Percentiles rank a stretch among this genome's conserved stretches.
Evolutionary conservation across 495 filamentous ascomycete genomes (phyloP).

Genomic region (Xylaria acuta): DNA sequence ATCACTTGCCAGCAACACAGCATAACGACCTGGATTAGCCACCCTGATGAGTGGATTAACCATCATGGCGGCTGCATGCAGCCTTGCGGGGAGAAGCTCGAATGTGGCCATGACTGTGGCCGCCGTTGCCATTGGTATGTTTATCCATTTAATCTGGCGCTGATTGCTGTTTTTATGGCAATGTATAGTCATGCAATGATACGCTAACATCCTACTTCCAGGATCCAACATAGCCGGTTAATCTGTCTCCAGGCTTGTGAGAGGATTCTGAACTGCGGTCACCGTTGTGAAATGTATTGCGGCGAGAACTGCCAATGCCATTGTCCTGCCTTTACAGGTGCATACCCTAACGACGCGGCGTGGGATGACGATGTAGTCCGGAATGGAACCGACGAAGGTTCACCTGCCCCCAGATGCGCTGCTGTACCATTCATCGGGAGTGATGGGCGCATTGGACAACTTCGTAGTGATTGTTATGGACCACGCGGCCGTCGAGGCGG

Average conservation of each 20-base stretch:
- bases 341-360: conserved; percentile 34
- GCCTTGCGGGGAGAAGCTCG: conserved; percentile 52
- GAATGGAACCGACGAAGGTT: not conserved
- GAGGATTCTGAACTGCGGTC: conserved; percentile 65
- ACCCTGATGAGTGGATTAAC: conserved; percentile 60
- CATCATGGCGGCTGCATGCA: conserved; percentile 64
- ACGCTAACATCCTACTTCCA: conserved; percentile 51
- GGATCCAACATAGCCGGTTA: conserved; percentile 63
- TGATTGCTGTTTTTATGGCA: conserved; percentile 18
- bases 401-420: not conserved
- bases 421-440: conserved; percentile 26
- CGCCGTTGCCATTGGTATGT: conserved; percentile 55
- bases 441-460: conserved; percentile 16
- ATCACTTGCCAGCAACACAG: conserved; percentile 50
- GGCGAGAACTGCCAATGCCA: conserved; percentile 47
- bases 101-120: conserved; percentile 52
- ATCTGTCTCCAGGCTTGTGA: conserved; percentile 71
- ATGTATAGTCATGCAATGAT: not conserved
- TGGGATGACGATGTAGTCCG: conserved; percentile 6
- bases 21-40: conserved; percentile 43
- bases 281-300: conserved; percentile 55
- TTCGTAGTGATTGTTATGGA: not conserved
- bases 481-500: not conserved
- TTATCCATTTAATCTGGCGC: not conserved
- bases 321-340: conserved; percentile 41